Evolutionary conservation across 129 eudicot genomes (phyloP).

Genomic region (Arctium lappa): DNA sequence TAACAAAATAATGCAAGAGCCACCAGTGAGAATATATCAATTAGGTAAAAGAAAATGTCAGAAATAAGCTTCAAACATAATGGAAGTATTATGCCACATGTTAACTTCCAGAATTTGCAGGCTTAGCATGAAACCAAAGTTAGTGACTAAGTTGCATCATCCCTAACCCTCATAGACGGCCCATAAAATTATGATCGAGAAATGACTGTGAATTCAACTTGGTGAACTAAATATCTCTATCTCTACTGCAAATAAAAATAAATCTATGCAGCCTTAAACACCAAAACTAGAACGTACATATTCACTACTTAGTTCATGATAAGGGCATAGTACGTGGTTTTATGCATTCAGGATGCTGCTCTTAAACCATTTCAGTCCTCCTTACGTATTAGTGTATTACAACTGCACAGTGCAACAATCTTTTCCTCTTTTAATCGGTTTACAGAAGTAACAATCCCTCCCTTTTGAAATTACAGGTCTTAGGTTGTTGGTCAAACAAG

Average conservation of each 20-base stretch:
- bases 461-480: background rate
- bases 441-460: background rate
- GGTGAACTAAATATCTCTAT: background rate
- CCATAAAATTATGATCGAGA: background rate
- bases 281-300: background rate
- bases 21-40: constrained; percentile 1
- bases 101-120: background rate
- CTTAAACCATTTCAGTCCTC: background rate
- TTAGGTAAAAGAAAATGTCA: background rate
- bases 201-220: background rate
- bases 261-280: background rate
- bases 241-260: background rate
- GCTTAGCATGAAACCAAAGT: background rate
- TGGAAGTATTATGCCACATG: background rate
- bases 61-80: constrained; percentile 1
- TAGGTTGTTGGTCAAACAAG: background rate
- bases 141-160: background rate
- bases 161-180: background rate
- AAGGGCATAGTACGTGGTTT: background rate
- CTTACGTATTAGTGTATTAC: background rate
- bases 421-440: background rate
- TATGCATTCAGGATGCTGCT: background rate
- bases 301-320: background rate
- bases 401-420: background rate
- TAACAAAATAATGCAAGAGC: constrained; percentile 12